A percentile compares a stretch with the other conserved stretches of the same genome.
Conservation (phyloP, 2,329 filamentous ascomycete species). For the Rutstroemia sp. region DNA sequence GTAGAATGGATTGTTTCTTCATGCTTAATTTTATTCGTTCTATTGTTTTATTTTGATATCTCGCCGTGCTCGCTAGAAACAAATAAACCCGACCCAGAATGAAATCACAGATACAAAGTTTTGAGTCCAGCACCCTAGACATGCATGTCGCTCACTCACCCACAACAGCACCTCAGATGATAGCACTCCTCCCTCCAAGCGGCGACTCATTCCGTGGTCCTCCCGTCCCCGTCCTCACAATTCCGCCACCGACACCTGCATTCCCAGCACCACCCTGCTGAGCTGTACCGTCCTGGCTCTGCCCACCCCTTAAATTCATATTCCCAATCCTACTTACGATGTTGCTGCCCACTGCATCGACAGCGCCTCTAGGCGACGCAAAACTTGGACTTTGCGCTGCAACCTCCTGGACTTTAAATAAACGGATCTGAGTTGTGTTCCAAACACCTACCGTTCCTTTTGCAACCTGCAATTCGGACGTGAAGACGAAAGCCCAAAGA, state of each 20-base stretch:
- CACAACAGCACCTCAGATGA: background rate
- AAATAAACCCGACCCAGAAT: too few relatives aligned
- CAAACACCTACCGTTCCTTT: conserved; percentile 87
- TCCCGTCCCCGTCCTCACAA: conserved; percentile 8
- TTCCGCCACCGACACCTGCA: conserved; percentile 1
- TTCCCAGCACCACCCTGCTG: background rate
- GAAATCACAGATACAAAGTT: too few relatives aligned
- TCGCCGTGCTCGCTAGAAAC: too few relatives aligned
- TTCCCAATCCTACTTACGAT: conserved; percentile 83
- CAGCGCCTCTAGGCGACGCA: conserved; percentile 78
- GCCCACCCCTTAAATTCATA: conserved; percentile 36
- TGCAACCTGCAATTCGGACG: conserved; percentile 78
- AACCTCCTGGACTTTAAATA: conserved; percentile 86
- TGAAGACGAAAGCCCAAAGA: conserved; percentile 89
- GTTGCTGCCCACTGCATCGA: conserved; percentile 87
- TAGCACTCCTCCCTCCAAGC: conserved; percentile 10
- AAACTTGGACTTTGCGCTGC: conserved; percentile 73
- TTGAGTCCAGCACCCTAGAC: too few relatives aligned
- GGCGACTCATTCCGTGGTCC: conserved; percentile 4
- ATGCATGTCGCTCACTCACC: too few relatives aligned
- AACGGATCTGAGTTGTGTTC: conserved; percentile 81
- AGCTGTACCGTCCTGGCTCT: conserved; percentile 2
- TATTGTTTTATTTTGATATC: too few relatives aligned
- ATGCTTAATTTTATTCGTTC: too few relatives aligned
- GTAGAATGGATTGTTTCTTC: too few relatives aligned